Evolutionary conservation across 2,329 filamentous ascomycete species (phyloP).

Genomic region (Clarireedia paspali): DNA sequence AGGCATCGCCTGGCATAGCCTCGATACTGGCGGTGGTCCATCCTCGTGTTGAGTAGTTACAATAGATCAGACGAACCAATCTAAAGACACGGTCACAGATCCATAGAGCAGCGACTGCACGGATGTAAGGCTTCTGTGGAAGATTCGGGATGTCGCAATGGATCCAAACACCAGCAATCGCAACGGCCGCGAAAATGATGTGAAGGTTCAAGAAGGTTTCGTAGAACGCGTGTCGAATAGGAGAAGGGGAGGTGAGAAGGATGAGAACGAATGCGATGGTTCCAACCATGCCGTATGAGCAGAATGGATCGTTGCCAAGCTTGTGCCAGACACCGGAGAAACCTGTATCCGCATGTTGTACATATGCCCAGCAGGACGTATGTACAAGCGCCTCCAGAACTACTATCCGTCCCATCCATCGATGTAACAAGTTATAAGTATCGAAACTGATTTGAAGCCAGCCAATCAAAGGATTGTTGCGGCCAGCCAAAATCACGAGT

Average conservation of each 20-base stretch:
- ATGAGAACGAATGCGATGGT: conserved; percentile 57
- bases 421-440: conserved; percentile 85
- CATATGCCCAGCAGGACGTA: conserved; percentile 65
- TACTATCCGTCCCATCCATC: conserved; percentile 73
- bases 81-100: conserved; percentile 59
- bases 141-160: conserved; percentile 65
- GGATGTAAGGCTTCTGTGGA: conserved; percentile 63
- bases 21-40: conserved; percentile 60
- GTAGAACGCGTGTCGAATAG: conserved; percentile 89
- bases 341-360: conserved; percentile 58
- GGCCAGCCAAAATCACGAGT: conserved; percentile 76
- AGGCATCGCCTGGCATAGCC: conserved; percentile 60
- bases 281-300: conserved; percentile 54
- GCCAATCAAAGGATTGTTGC: conserved; percentile 86
- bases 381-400: conserved; percentile 64
- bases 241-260: conserved; percentile 63
- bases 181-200: conserved; percentile 63
- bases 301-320: conserved; percentile 53
- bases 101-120: conserved; percentile 73
- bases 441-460: conserved; percentile 87
- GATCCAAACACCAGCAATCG: conserved; percentile 66
- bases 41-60: conserved; percentile 47
- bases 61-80: conserved; percentile 54
- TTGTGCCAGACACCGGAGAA: conserved; percentile 48
- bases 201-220: conserved; percentile 90